These are phyloP conservation scores for Phytophthora meadii DNA, from an alignment of 352 stramenopile genomes.

Conservation along the genomic window DNA sequence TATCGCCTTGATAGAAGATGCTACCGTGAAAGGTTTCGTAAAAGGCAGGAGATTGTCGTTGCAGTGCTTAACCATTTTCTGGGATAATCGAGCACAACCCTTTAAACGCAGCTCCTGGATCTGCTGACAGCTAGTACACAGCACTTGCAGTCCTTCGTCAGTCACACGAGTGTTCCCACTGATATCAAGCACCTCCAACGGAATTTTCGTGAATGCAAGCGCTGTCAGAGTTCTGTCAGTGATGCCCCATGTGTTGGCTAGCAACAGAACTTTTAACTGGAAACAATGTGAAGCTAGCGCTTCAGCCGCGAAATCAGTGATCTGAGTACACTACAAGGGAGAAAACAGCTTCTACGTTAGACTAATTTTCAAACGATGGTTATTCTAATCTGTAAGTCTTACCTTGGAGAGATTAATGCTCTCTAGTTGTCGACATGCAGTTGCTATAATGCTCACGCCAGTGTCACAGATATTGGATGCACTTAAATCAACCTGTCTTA, in stretches of 20 bases:
- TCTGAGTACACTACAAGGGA: constrained; percentile 39
- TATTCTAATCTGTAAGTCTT: background rate
- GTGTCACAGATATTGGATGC: constrained; percentile 68
- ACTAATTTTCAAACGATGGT: too few relatives aligned
- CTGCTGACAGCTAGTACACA: constrained; percentile 48
- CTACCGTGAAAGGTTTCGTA: constrained; percentile 35
- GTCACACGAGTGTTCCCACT: constrained; percentile 70
- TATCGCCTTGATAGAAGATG: constrained; percentile 50
- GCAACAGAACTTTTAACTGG: constrained; percentile 41
- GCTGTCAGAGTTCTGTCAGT: constrained; percentile 58
- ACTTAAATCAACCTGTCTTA: constrained; percentile 49
- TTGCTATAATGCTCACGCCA: constrained; percentile 62
- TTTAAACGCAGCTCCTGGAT: constrained; percentile 67
- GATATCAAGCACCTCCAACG: constrained; percentile 56
- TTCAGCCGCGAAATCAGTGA: constrained; percentile 61
- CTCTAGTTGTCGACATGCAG: constrained; percentile 46
- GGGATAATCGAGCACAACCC: constrained; percentile 68
- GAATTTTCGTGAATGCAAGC: constrained; percentile 49
- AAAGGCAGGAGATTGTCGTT: constrained; percentile 48
- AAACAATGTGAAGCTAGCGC: constrained; percentile 58
- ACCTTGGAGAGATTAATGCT: constrained; percentile 73
- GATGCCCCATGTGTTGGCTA: constrained; percentile 49
- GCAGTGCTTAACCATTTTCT: constrained; percentile 43
- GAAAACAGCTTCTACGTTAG: too few relatives aligned
- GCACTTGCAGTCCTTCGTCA: constrained; percentile 45